Base-by-base conservation (phyloP, 768 basidiomycete genomes). In the Paxillus ammoniavirescens region DNA sequence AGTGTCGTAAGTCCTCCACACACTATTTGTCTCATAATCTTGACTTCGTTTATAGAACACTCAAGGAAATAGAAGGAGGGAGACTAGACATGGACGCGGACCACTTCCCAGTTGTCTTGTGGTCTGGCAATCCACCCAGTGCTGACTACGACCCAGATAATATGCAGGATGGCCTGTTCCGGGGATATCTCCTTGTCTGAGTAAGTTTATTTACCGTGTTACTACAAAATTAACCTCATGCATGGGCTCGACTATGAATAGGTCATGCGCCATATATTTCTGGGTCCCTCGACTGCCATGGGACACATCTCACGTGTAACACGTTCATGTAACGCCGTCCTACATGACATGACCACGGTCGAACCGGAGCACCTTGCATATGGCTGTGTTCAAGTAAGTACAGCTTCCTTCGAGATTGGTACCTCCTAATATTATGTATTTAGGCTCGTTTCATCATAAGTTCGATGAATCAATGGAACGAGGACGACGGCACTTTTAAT, bases 181-280 rank as follows among this genome's bases (percentile, higher is more conserved):
- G n/a, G 13, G 52, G 47, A 37, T 53, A 14, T 43, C 38, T 53
- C 1, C 40, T 47, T 1, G 37, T 38, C 4, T 14, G 38, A 4
- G 52, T 41, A 18, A 53, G 51, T 45, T n/a, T 26, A 26, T 26
- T 26, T 26, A 26, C 3, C 5, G 26, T 26, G 26, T 26, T 26
- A 26, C 26, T 26, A 26, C 26, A 26, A 26, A 4, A 26, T 26
- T 26, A 26, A 26, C 3, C 26, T 26, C 3, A 26, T 26, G 26
- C 26, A 26, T 4, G 26, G 26, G 26, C 26, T 26, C 6, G 26
- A 26, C 26, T 26, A 26, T 26, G 26, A 26, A 26, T 26, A 53
- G 52, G 52, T 53, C 14, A 21, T 47, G 40, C 4, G 12, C 18
- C 52, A 48, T 21, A 47, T 53, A 15, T 53, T 48, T 15, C 37